Evolutionary conservation across 306 rosid species (phyloP).

Genomic region (Echinosophora koreensis): DNA sequence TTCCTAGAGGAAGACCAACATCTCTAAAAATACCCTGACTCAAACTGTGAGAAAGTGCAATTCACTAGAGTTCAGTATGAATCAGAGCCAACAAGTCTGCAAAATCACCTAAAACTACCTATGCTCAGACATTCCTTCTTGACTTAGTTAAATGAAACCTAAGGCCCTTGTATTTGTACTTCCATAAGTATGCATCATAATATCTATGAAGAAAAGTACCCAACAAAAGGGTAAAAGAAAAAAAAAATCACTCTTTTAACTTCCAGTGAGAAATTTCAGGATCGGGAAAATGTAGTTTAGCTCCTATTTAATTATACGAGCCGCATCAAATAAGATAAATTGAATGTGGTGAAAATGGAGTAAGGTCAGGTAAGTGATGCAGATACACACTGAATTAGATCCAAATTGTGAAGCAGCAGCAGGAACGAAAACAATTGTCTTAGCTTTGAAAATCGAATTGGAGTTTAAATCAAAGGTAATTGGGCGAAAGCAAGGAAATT

Average conservation of each 20-base stretch:
- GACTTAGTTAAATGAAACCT: neutral
- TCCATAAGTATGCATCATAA: neutral
- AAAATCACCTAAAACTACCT: neutral
- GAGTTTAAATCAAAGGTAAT: neutral
- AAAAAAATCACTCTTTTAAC: neutral
- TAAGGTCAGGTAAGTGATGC: no score
- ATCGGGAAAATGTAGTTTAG: neutral
- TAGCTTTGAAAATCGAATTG: conserved; percentile 24
- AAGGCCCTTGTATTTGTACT: neutral
- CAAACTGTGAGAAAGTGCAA: conserved; percentile 4
- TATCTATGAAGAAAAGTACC: neutral
- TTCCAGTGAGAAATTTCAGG: neutral
- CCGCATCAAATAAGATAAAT: neutral
- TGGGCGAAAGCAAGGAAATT: conserved; percentile 28
- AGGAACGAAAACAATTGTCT: neutral
- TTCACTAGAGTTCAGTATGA: neutral
- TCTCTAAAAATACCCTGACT: neutral
- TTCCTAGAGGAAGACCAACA: neutral
- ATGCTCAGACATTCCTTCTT: neutral
- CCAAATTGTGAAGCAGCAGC: conserved; percentile 38
- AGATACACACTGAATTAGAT: conserved; percentile 6
- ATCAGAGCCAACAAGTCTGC: neutral
- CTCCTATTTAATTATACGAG: neutral
- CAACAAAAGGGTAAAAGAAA: neutral
- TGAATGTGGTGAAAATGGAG: neutral